Conservation (phyloP, 345 rosid genomes). For the Nasturtium officinale region DNA sequence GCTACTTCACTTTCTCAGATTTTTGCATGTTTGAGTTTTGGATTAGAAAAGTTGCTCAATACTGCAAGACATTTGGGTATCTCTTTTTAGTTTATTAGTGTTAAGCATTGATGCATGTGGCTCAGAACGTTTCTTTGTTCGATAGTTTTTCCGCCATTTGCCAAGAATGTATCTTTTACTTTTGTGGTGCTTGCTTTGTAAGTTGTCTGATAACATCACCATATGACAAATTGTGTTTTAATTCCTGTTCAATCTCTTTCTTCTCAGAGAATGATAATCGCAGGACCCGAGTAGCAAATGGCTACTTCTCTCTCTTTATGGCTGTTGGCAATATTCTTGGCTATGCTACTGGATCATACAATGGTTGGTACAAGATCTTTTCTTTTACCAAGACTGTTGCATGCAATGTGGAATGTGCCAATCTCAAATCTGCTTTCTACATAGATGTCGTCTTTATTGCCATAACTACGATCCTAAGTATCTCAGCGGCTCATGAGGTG, state of each 20-base stretch:
- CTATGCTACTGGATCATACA: conserved; percentile 85
- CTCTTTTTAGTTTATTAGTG: background rate
- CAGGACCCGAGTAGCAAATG: conserved; percentile 85
- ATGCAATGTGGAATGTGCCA: conserved; percentile 80
- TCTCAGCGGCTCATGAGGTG: conserved; percentile 69
- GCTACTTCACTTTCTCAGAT: background rate
- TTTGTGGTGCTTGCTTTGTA: background rate
- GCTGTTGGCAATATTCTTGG: conserved; percentile 93
- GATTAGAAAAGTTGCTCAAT: background rate
- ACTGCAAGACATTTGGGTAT: background rate
- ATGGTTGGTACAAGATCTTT: conserved; percentile 85
- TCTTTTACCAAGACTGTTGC: conserved; percentile 77
- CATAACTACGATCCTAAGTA: conserved; percentile 64
- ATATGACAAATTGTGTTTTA: background rate
- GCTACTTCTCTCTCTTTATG: conserved; percentile 88
- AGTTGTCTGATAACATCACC: background rate
- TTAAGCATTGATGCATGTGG: conserved; percentile 8
- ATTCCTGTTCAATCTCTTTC: conserved; percentile 29
- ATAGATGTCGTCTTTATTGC: conserved; percentile 69
- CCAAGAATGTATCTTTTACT: background rate
- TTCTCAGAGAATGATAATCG: conserved; percentile 80
- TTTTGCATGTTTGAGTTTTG: conserved; percentile 12
- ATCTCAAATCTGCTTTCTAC: conserved; percentile 92
- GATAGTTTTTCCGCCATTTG: background rate
- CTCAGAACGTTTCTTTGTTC: background rate